phyloP scores from a whole-genome alignment of 2,329 filamentous ascomycete species.

The Penicillium vulpinum region DNA sequence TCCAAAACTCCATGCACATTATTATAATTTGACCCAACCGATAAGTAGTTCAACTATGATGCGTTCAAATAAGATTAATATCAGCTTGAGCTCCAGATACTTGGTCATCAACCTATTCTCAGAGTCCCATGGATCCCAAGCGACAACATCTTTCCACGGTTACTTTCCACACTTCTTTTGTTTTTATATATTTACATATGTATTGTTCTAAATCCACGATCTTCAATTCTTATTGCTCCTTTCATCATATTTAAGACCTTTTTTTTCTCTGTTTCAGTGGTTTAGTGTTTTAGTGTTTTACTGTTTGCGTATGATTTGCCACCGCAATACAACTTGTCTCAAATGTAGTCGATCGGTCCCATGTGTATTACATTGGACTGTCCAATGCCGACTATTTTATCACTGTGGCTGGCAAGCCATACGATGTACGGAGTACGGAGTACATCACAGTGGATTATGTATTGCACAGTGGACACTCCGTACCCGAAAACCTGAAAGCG shows the following conservation, averaged over 20 bases:
- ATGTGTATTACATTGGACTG: conserved; percentile 14
- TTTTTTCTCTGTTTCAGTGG: not conserved
- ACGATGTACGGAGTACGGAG: not conserved
- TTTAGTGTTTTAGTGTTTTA: not conserved
- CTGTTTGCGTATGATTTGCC: conserved; percentile 9
- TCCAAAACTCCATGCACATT: no score
- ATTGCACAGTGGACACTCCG: conserved; percentile 5
- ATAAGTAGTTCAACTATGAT: not conserved
- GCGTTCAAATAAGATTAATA: not conserved
- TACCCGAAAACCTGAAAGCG: conserved; percentile 5
- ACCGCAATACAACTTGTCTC: conserved; percentile 13
- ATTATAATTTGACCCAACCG: not conserved
- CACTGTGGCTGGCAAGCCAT: not conserved
- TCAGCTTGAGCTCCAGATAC: not conserved
- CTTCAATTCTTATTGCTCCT: not conserved
- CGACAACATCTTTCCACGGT: conserved; percentile 7
- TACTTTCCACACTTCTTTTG: not conserved
- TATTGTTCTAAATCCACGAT: conserved; percentile 1
- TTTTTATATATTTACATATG: not conserved
- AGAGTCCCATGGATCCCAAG: conserved; percentile 16
- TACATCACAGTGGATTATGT: not conserved
- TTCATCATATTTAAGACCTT: not conserved
- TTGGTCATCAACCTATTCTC: not conserved
- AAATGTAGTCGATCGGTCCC: conserved; percentile 10
- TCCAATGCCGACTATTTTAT: conserved; percentile 17